Evolutionary conservation across 2,329 filamentous ascomycete genomes (phyloP).

Genomic region (Trichoderma atrobrunneum): DNA sequence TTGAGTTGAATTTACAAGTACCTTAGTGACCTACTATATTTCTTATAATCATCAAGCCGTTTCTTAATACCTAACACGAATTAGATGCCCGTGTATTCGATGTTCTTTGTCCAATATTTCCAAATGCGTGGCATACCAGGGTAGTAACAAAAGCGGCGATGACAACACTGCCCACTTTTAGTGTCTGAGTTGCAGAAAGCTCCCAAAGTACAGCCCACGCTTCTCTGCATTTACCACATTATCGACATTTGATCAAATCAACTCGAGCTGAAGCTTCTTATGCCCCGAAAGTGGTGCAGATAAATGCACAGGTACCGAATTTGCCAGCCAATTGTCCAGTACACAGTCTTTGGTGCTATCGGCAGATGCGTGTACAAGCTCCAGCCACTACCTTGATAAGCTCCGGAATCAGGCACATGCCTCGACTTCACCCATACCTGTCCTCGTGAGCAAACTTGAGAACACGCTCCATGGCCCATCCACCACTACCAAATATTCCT

Average conservation of each 20-base stretch:
- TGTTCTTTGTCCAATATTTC: not conserved
- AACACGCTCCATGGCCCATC: not conserved
- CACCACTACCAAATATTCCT: not conserved
- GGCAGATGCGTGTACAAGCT: not conserved
- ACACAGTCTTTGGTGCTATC: not conserved
- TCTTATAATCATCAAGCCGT: not conserved
- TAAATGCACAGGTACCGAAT: not conserved
- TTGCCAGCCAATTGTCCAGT: not conserved
- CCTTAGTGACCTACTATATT: not conserved
- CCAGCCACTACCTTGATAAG: not conserved
- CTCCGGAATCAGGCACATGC: slow-evolving; percentile 15
- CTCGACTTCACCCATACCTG: not conserved
- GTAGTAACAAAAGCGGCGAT: not conserved
- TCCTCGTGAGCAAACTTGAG: slow-evolving; percentile 18
- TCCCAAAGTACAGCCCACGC: not conserved
- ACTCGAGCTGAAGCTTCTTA: not conserved
- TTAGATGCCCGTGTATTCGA: not conserved
- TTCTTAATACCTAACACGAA: not conserved
- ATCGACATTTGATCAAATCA: not conserved
- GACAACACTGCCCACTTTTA: not conserved
- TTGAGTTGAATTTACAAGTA: not conserved
- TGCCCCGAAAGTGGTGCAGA: not conserved
- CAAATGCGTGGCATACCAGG: no score
- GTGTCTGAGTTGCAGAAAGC: not conserved
- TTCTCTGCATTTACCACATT: not conserved